Percentiles rank a stretch among this genome's conserved stretches.
Evolutionary conservation across 352 stramenopile species (phyloP).

Genomic region (Phytophthora aleatoria): DNA sequence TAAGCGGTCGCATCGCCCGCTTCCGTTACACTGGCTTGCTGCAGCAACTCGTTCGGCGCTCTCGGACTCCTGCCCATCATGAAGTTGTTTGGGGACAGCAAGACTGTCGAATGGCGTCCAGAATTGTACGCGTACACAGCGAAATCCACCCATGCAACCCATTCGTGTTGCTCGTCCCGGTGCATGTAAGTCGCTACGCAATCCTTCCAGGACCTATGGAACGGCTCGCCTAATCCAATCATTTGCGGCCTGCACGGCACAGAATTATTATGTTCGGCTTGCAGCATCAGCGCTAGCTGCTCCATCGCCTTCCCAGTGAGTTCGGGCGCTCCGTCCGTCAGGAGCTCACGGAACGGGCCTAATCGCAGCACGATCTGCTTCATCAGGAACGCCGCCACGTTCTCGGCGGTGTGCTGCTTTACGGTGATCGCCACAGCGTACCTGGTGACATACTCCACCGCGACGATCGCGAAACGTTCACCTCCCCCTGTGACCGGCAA

Average conservation of each 20-base stretch:
- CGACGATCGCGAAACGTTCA: not conserved
- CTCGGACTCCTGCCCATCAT: not conserved
- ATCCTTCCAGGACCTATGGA: not conserved
- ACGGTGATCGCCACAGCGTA: not conserved
- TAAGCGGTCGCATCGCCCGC: not conserved
- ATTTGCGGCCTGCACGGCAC: not conserved
- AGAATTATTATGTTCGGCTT: not conserved
- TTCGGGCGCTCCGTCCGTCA: not conserved
- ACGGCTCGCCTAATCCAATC: not conserved
- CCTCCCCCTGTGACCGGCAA: too few relatives aligned
- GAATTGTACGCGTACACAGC: not conserved
- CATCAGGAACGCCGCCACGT: not conserved
- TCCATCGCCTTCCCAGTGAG: not conserved
- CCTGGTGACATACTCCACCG: not conserved
- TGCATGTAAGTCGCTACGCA: not conserved
- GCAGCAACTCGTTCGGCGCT: not conserved
- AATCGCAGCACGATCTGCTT: not conserved
- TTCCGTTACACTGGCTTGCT: not conserved
- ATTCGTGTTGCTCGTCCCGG: not conserved
- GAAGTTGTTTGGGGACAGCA: not conserved
- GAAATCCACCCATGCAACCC: constrained; percentile 1
- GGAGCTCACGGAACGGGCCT: not conserved
- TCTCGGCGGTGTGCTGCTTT: not conserved
- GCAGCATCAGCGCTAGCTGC: not conserved
- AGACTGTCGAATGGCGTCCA: not conserved